These are phyloP conservation scores for Salix viminalis DNA, from an alignment of 345 rosid genomes.

Conservation along the genomic window DNA sequence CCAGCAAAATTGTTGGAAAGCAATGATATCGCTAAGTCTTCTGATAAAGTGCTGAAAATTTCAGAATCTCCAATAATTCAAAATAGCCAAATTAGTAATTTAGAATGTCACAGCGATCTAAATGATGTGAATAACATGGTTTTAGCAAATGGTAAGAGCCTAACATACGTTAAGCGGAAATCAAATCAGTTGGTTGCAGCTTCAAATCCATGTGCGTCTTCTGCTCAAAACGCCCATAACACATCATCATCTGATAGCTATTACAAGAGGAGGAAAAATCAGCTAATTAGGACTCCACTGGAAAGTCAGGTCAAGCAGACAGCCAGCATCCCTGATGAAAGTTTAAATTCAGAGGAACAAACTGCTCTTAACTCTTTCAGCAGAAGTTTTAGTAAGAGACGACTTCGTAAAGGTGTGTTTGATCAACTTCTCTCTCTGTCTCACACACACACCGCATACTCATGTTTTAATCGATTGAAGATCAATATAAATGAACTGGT, in stretches of 20 bases:
- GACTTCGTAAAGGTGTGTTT: slow-evolving; percentile 43
- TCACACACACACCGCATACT: too few species aligned
- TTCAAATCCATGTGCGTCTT: slow-evolving; percentile 31
- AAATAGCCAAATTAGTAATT: slow-evolving; percentile 34
- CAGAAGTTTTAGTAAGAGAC: slow-evolving; percentile 40
- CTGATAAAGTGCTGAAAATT: slow-evolving; percentile 34
- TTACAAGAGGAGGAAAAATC: slow-evolving; percentile 76
- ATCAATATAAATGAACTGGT: background rate
- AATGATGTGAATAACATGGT: slow-evolving; percentile 30
- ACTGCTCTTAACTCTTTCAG: slow-evolving; percentile 35
- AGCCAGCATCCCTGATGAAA: slow-evolving; percentile 27
- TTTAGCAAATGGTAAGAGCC: background rate
- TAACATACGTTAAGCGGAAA: slow-evolving; percentile 64
- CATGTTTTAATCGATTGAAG: background rate
- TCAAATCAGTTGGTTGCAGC: slow-evolving; percentile 85
- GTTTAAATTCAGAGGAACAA: slow-evolving; percentile 32
- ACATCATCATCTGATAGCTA: slow-evolving; percentile 52
- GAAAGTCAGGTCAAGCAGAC: slow-evolving; percentile 37
- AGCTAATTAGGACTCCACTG: slow-evolving; percentile 66
- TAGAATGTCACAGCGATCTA: slow-evolving; percentile 36
- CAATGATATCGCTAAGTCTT: slow-evolving; percentile 31
- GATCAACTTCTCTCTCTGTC: background rate
- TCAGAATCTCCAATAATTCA: slow-evolving; percentile 35
- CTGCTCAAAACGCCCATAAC: slow-evolving; percentile 32
- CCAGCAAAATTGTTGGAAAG: slow-evolving; percentile 38